phyloP scores from a whole-genome alignment of 1,284 basidiomycete genomes.

The Puccinia polysora region DNA sequence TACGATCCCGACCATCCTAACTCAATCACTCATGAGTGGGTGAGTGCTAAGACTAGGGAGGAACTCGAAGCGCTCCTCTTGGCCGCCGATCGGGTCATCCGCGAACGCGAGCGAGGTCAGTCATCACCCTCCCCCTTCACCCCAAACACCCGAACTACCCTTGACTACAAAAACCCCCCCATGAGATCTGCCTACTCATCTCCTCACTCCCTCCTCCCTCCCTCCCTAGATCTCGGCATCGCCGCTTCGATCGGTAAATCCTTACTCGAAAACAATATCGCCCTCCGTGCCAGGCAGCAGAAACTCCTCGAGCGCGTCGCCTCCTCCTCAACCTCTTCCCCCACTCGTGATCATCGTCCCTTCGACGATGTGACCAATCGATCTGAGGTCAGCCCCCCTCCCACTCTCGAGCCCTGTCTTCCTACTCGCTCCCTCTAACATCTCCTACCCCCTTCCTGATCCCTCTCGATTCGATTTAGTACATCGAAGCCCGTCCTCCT shows the following conservation, averaged over 20 bases:
- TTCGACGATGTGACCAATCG: conserved; percentile 53
- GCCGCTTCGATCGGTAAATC: conserved; percentile 66
- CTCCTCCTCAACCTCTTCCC: conserved; percentile 45
- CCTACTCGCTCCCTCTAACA: conserved; percentile 45
- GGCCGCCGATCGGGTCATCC: conserved; percentile 62
- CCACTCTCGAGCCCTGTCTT: conserved; percentile 46
- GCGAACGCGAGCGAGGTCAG: conserved; percentile 68
- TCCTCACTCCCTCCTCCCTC: background rate
- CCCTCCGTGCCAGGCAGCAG: conserved; percentile 66
- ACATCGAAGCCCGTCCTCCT: conserved; percentile 40
- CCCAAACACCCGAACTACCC: background rate
- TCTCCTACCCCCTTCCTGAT: background rate
- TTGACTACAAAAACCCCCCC: conserved; percentile 25
- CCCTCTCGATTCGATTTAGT: background rate
- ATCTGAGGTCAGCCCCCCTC: conserved; percentile 46
- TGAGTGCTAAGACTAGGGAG: conserved; percentile 45
- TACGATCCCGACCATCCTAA: conserved; percentile 54
- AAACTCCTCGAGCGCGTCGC: conserved; percentile 64
- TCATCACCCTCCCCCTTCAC: conserved; percentile 36
- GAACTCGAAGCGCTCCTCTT: conserved; percentile 47
- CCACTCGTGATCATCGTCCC: conserved; percentile 31
- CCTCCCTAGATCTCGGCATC: conserved; percentile 62
- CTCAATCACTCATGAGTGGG: conserved; percentile 63
- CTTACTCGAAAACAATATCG: conserved; percentile 65
- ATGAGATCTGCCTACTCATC: background rate